Evolutionary conservation across 129 eudicot species (phyloP).

Genomic region (Flaveria sonorensis): DNA sequence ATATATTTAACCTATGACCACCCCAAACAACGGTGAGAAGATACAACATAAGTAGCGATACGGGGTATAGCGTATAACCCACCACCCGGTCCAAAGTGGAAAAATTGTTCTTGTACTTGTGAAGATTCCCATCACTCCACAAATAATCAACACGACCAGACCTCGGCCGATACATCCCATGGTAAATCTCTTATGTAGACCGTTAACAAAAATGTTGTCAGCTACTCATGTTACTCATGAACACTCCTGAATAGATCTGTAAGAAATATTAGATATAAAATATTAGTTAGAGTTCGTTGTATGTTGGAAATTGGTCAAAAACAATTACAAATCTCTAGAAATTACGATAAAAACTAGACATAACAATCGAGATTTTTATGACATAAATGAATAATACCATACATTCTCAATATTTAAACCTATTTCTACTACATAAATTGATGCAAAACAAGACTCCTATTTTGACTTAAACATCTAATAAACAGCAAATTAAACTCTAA

Average conservation of each 20-base stretch:
- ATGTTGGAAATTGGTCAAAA: no score
- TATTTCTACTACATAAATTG: no score
- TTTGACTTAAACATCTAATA: no score
- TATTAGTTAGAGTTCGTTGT: background rate
- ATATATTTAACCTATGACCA: slow-evolving; percentile 43
- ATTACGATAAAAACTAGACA: no score
- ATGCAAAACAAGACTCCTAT: no score
- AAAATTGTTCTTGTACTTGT: slow-evolving; percentile 51
- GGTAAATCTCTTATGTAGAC: slow-evolving; percentile 50
- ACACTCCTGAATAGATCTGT: slow-evolving; percentile 68
- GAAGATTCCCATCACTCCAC: slow-evolving; percentile 51
- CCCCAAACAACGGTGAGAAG: slow-evolving; percentile 46
- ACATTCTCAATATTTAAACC: no score
- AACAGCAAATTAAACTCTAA: no score
- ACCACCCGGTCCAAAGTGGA: slow-evolving; percentile 61
- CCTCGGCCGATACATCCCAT: slow-evolving; percentile 75
- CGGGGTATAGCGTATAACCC: slow-evolving; percentile 57
- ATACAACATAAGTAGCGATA: slow-evolving; percentile 53
- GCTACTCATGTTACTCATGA: slow-evolving; percentile 63
- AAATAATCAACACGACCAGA: slow-evolving; percentile 57
- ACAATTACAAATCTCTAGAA: no score
- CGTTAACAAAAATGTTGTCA: slow-evolving; percentile 50
- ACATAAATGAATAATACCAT: no score
- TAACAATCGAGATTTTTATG: no score
- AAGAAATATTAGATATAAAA: background rate